Percentiles rank a stretch among this genome's conserved stretches.
Conservation (phyloP, 2,329 filamentous ascomycete species). For the Alternaria sp. region DNA sequence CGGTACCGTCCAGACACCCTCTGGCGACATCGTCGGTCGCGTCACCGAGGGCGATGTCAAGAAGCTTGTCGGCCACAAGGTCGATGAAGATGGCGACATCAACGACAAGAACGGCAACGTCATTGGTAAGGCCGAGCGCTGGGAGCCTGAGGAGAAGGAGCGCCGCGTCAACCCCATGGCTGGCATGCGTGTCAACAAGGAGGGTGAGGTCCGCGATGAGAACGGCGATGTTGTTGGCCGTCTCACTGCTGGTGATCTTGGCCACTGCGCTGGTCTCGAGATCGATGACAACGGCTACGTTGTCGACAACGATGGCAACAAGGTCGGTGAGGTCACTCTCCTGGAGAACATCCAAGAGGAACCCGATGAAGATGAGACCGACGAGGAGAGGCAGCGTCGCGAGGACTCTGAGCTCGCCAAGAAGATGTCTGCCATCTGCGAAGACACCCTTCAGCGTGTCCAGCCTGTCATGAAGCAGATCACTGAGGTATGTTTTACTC, state of each 20-base stretch:
- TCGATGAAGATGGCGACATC: slow-evolving; percentile 61
- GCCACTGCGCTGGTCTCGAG: slow-evolving; percentile 60
- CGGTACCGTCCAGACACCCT: slow-evolving; percentile 58
- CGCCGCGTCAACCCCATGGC: slow-evolving; percentile 67
- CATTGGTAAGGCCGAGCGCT: slow-evolving; percentile 60
- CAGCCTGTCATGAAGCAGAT: slow-evolving; percentile 88
- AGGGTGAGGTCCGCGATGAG: slow-evolving; percentile 60
- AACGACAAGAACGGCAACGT: slow-evolving; percentile 61
- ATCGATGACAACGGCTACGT: slow-evolving; percentile 62
- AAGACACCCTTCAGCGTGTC: slow-evolving; percentile 82
- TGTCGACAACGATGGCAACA: slow-evolving; percentile 64
- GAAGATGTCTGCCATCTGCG: slow-evolving; percentile 75
- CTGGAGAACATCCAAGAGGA: slow-evolving; percentile 65
- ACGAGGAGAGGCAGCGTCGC: slow-evolving; percentile 53
- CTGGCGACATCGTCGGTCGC: slow-evolving; percentile 57
- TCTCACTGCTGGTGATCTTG: slow-evolving; percentile 59
- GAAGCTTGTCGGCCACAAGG: slow-evolving; percentile 58
- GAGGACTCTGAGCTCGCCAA: slow-evolving; percentile 78
- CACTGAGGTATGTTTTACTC: slow-evolving; percentile 65
- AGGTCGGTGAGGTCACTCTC: slow-evolving; percentile 68
- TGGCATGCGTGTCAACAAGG: slow-evolving; percentile 60
- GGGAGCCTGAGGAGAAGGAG: slow-evolving; percentile 61
- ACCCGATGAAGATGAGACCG: slow-evolving; percentile 60
- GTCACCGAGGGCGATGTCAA: slow-evolving; percentile 59
- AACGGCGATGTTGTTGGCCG: slow-evolving; percentile 58